Evolutionary conservation across 805 yeast species (phyloP), one percentile per base, ranked within the genome.

Genomic region (Cephaloascus albidus): DNA sequence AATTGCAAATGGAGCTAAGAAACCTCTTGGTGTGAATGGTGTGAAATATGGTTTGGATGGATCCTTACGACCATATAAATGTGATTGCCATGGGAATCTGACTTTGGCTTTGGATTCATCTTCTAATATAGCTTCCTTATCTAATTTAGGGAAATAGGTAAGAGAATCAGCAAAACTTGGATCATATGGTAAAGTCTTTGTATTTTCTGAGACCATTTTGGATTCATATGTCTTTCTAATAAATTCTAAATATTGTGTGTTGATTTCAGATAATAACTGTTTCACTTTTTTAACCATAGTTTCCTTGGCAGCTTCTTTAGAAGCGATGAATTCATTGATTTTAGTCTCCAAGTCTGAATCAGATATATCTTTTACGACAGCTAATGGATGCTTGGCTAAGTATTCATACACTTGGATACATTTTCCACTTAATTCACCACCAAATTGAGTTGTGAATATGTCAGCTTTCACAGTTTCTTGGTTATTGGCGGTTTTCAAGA

Each of bases 11-110:
- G 95, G 94, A 2, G 95, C 89, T 46, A 93, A 63, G 63, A 90
- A 93, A 35, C 87, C 93, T 63, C 96, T 82, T 48, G 96, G 94
- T 43, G 81, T 74, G 97, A 97, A 93, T 38, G 98, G 98, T 2
- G 97, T 87, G 69, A 90, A 93, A 63, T 82, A 93, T 3, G 89
- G 75, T 63, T 85, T 88, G 15, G 68, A 54, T 14, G 88, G 81
- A 39, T 85, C 82, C 48, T 76, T 61, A 52, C 95, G 81, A 18
- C 97, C 97, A 59, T 72, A 87, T 45, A 84, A 70, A 38, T 71
- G 68, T 41, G 70, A 70, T 61, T 87, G 95, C 89, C 93, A 85
- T 41, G 95, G 96, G 42, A 88, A 66, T 28, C 65, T 51, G 38
- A 86, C 72, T 23, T 58, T 55, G 4, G 76, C 71, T 36, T 55